These are phyloP conservation scores for Mycena alexandri DNA, from an alignment of 768 basidiomycete genomes.

Conservation along the genomic window DNA sequence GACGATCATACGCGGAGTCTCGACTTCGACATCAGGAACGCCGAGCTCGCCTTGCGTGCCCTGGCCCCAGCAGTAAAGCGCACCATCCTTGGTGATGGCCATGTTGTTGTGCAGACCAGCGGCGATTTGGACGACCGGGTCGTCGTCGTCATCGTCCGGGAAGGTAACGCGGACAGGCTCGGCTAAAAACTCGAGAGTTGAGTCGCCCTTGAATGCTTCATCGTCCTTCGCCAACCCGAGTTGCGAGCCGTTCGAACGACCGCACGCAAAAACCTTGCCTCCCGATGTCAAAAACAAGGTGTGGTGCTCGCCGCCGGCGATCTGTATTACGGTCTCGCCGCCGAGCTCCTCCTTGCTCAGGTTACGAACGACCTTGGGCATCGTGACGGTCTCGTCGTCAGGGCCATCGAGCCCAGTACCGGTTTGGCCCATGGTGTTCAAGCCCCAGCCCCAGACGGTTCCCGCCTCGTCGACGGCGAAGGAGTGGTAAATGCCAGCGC, in stretches of 20 bases:
- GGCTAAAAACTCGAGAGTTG: conserved; percentile 69
- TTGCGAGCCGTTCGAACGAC: conserved; percentile 87
- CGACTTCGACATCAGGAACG: conserved; percentile 69
- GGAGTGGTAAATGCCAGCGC: conserved; percentile 87
- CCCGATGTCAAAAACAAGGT: conserved; percentile 87
- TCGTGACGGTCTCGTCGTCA: conserved; percentile 67
- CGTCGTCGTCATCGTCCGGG: conserved; percentile 66
- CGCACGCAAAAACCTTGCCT: conserved; percentile 89
- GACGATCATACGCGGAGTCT: conserved; percentile 76
- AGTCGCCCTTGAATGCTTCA: conserved; percentile 65
- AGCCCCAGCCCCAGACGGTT: conserved; percentile 95
- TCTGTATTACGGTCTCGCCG: conserved; percentile 75
- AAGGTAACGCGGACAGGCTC: conserved; percentile 77
- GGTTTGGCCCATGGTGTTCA: conserved; percentile 90
- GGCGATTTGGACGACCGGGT: conserved; percentile 75
- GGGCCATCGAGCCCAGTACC: conserved; percentile 67
- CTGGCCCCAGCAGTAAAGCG: conserved; percentile 83
- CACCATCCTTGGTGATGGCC: conserved; percentile 75
- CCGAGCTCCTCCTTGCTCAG: conserved; percentile 73
- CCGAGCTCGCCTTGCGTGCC: conserved; percentile 85
- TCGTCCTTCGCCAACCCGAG: conserved; percentile 84
- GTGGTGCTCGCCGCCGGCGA: conserved; percentile 89
- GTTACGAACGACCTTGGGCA: conserved; percentile 73
- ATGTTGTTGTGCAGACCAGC: conserved; percentile 81
- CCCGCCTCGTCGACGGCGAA: conserved; percentile 91